Base-by-base conservation (phyloP, 441 rosid species). In the Corymbia citriodora region DNA sequence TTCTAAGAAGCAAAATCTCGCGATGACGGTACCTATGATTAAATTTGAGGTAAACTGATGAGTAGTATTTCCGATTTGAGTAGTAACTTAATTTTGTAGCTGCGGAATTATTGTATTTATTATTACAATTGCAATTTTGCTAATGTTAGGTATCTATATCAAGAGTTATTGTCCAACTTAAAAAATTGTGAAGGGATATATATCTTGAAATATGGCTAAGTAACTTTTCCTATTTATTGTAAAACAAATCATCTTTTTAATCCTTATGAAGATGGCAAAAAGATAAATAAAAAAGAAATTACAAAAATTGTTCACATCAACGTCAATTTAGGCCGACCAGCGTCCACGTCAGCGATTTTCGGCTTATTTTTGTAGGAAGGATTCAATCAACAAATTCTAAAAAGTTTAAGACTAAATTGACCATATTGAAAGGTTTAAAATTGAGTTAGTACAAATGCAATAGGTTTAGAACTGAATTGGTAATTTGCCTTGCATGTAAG, bases 321-420 rank as follows among this genome's bases (percentile, higher is more conserved):
- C 65, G 5, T 4, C 3, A 25, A 6, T 50, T 10, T 50, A 23
- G 65, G n/a, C 1, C 9, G 14, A 10, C 25, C 14, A 0, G 7
- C 6, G 5, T 59, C 27, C 27, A 59, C 2, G 2, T 59, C 3
- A 59, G 11, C 7, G 6, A 59, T 23, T 23, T 59, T 13, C 1
- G 11, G 7, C 1, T 29, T 25, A 10, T 23, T 23, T 59, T 59
- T n/a, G 3, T 6, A 3, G 1, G 65, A 59, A 25, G 11, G 14
- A 59, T 13, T 25, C 14, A 59, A 59, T 59, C 25, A 29, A 10
- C 12, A 59, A 10, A 59, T 23, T 23, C 14, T 10, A 12, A 25
- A 59, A 59, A 59, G 11, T 10, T 59, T 59, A 59, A 23, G 65
- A 29, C 1, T 25, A 25, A 59, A 59, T 59, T 59, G 11, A 3